Evolutionary conservation across 2,329 filamentous ascomycete species (phyloP).

Genomic region (Herpomyces periplanetae): DNA sequence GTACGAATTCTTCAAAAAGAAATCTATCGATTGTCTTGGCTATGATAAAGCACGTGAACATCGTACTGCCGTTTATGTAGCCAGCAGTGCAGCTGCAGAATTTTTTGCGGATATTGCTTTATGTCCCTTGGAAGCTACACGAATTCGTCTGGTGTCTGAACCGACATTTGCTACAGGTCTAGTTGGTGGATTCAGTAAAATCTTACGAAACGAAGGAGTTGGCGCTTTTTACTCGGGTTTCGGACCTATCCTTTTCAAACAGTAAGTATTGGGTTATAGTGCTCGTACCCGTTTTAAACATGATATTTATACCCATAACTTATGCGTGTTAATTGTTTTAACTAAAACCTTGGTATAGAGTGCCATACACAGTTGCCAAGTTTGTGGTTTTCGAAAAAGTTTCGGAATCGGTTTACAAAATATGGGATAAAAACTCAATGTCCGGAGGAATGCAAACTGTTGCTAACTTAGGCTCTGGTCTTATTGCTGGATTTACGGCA

Average conservation of each 20-base stretch:
- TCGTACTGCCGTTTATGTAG: slow-evolving; percentile 44
- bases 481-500: slow-evolving; percentile 54
- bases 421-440: slow-evolving; percentile 27
- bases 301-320: not conserved
- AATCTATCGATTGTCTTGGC: slow-evolving; percentile 40
- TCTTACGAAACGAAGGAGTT: slow-evolving; percentile 38
- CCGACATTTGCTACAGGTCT: slow-evolving; percentile 50
- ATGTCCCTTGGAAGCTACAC: slow-evolving; percentile 65
- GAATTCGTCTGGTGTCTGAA: slow-evolving; percentile 66
- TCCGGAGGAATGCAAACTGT: slow-evolving; percentile 28
- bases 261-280: too few relatives aligned
- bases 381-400: slow-evolving; percentile 82
- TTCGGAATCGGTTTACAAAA: slow-evolving; percentile 24
- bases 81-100: slow-evolving; percentile 20
- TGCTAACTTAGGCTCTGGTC: slow-evolving; percentile 49
- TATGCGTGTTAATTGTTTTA: slow-evolving; percentile 1
- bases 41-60: slow-evolving; percentile 37
- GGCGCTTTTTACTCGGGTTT: slow-evolving; percentile 70
- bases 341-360: slow-evolving; percentile 11
- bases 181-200: slow-evolving; percentile 40
- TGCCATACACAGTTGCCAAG: slow-evolving; percentile 80
- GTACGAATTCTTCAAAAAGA: slow-evolving; percentile 88
- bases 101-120: slow-evolving; percentile 42
- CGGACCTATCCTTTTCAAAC: slow-evolving; percentile 52
- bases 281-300: too few relatives aligned